Base-by-base conservation (phyloP, 2,329 filamentous ascomycete genomes). In the Cryoendolithus antarcticus region DNA sequence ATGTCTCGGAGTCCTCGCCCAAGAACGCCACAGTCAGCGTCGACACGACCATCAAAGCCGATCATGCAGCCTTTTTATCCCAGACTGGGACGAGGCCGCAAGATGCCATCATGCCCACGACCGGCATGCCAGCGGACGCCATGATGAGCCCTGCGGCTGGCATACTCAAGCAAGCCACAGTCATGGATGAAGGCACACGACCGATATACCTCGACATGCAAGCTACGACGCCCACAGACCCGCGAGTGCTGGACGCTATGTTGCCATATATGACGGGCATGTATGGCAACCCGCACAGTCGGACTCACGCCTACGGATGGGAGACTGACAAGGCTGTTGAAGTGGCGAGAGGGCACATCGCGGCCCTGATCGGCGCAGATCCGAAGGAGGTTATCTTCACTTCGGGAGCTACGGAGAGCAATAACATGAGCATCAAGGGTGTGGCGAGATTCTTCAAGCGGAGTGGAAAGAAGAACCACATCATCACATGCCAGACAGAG, bases 371-470 rank as follows among this genome's bases (percentile, higher is more conserved):
- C 49, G 89, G 89, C 19, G 91, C 91, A 21, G 86, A 98, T 59
- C 70, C 91, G 4, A 98, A 98, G 65, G 91, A 98, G 61, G 96
- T 98, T 49, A 93, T 98, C 54, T 96, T 98, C 65, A 98, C 91
- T 5, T 95, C 88, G 54, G 91, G 91, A 39, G 91, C 91, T 10
- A 98, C 91, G 0, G 91, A 98, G 68, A 95, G 86, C 59, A 98
- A 98, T 66, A 98, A 98, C 57, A 98, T 98, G 91, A 94, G 86
- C 63, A 86, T 98, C 67, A 98, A 98, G 67, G 91, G 91, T 47
- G 89, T 98, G 6, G 88, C 91, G 12, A 75, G 89, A 47, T 98
- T 98, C 66, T 95, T 95, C 60, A 86, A 86, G 49, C 77, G 85
- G 42, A 79, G 77, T 2, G 88, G 86, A 53, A 95, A 95, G 76